Evolutionary conservation across 164 flowering plant genomes (phyloP).

Genomic region (Nelumbo lutea): DNA sequence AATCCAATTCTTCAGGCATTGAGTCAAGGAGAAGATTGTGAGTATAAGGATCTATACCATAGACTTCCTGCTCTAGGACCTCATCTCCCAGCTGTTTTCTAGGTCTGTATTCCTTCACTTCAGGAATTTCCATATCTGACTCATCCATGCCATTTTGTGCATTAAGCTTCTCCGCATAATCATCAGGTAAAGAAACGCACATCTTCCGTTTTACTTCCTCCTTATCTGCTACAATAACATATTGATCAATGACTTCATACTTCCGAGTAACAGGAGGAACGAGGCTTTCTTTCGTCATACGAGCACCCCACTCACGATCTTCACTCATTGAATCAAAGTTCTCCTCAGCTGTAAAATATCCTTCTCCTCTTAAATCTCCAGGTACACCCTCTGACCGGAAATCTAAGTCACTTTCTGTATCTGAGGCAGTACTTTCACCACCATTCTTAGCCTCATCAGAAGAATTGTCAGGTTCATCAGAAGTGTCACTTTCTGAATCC

Average conservation of each 20-base stretch:
- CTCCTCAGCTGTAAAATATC: slow-evolving; percentile 40
- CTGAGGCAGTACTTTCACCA: slow-evolving; percentile 57
- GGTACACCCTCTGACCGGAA: slow-evolving; percentile 35
- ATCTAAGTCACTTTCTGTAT: slow-evolving; percentile 75
- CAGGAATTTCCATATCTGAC: slow-evolving; percentile 91
- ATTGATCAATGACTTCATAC: slow-evolving; percentile 92
- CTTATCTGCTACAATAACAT: slow-evolving; percentile 86
- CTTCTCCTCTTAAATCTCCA: slow-evolving; percentile 41
- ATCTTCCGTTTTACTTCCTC: slow-evolving; percentile 88
- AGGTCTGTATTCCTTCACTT: slow-evolving; percentile 92
- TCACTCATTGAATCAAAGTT: slow-evolving; percentile 55
- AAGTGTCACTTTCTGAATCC: slow-evolving; percentile 83
- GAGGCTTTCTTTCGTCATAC: slow-evolving; percentile 96
- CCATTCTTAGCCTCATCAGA: slow-evolving; percentile 49
- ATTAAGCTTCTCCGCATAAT: slow-evolving; percentile 76
- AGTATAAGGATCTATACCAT: slow-evolving; percentile 97
- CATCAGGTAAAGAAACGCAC: slow-evolving; percentile 92
- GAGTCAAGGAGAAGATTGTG: slow-evolving; percentile 97
- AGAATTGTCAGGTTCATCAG: slow-evolving; percentile 67
- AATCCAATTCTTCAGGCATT: slow-evolving; percentile 85
- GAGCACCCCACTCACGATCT: slow-evolving; percentile 99
- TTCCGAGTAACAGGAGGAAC: slow-evolving; percentile 99
- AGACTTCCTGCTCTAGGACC: slow-evolving; percentile 97
- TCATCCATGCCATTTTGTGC: slow-evolving; percentile 89
- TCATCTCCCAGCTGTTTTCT: slow-evolving; percentile 85